A percentile compares a stretch with the other conserved stretches of the same genome.
Conservation (phyloP, 2,329 filamentous ascomycete species). For the Colletotrichum sidae region DNA sequence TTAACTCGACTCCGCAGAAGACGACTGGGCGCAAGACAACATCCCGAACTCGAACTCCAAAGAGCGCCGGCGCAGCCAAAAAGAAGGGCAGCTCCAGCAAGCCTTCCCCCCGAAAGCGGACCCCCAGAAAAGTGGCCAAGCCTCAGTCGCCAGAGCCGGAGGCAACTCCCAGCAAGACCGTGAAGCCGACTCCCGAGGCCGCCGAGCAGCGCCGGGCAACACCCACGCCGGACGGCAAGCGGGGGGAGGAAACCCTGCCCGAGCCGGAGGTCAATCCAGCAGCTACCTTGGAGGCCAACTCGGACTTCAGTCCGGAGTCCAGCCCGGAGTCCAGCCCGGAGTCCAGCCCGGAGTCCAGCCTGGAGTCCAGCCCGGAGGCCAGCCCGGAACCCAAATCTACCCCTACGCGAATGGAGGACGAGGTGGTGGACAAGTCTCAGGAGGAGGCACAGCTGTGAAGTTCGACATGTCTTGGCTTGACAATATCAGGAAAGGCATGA, state of each 20-base stretch:
- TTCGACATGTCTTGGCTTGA: slow-evolving; percentile 29
- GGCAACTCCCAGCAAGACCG: too few relatives aligned
- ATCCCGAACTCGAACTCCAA: neutral
- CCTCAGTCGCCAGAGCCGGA: too few relatives aligned
- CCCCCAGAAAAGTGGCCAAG: too few relatives aligned
- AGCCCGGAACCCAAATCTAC: slow-evolving; percentile 1
- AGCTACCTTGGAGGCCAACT: neutral
- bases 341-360: neutral
- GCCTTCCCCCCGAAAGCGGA: neutral
- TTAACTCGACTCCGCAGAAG: slow-evolving; percentile 34
- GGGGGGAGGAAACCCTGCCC: too few relatives aligned
- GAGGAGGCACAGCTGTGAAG: neutral
- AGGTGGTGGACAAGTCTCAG: neutral
- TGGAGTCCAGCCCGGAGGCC: neutral
- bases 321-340: neutral
- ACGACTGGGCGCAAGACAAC: slow-evolving; percentile 10
- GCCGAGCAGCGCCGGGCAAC: too few relatives aligned
- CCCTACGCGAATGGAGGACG: neutral
- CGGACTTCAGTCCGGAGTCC: neutral
- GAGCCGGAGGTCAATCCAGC: neutral
- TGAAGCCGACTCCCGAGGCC: too few relatives aligned
- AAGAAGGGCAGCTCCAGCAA: neutral
- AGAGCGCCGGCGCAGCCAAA: neutral
- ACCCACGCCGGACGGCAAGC: too few relatives aligned
- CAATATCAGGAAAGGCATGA: neutral